These are phyloP conservation scores for Neurospora africana DNA, from an alignment of 495 filamentous ascomycete species.

Conservation along the genomic window DNA sequence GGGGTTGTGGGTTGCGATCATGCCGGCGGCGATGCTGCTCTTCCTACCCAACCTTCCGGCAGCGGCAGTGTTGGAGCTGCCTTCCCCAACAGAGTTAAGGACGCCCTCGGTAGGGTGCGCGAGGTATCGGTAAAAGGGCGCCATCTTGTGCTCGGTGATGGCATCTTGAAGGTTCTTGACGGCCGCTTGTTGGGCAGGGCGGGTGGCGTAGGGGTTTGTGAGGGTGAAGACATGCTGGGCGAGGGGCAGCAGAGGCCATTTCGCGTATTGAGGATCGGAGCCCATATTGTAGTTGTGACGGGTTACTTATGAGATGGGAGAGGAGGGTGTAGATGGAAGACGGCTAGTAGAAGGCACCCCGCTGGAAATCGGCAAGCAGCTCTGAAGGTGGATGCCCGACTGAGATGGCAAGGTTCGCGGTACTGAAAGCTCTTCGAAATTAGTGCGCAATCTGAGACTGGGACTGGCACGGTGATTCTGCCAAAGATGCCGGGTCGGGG, in stretches of 20 bases:
- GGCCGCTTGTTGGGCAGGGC: slow-evolving; percentile 56
- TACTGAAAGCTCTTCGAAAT: not conserved
- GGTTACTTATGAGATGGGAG: not conserved
- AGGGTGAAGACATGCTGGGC: slow-evolving; percentile 96
- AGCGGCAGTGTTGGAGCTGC: slow-evolving; percentile 36
- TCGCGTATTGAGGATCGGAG: slow-evolving; percentile 91
- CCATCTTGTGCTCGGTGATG: slow-evolving; percentile 90
- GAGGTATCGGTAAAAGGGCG: slow-evolving; percentile 88
- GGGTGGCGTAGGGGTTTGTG: slow-evolving; percentile 72
- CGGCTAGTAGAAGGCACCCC: not conserved
- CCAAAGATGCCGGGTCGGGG: not conserved
- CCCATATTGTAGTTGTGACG: slow-evolving; percentile 51
- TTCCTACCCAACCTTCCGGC: slow-evolving; percentile 38
- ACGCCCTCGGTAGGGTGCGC: slow-evolving; percentile 91
- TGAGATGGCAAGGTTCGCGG: not conserved
- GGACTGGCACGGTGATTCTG: not conserved
- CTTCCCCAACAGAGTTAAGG: slow-evolving; percentile 68
- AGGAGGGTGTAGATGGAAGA: not conserved
- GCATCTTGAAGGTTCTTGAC: slow-evolving; percentile 84
- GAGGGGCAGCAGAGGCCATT: slow-evolving; percentile 84
- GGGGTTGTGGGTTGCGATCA: slow-evolving; percentile 59
- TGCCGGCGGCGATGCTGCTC: slow-evolving; percentile 52
- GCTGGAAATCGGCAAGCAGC: not conserved
- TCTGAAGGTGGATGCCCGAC: not conserved
- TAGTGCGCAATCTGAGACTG: not conserved